phyloP scores from a whole-genome alignment of 257 asterid genomes.

The Thymus quinquecostatus region DNA sequence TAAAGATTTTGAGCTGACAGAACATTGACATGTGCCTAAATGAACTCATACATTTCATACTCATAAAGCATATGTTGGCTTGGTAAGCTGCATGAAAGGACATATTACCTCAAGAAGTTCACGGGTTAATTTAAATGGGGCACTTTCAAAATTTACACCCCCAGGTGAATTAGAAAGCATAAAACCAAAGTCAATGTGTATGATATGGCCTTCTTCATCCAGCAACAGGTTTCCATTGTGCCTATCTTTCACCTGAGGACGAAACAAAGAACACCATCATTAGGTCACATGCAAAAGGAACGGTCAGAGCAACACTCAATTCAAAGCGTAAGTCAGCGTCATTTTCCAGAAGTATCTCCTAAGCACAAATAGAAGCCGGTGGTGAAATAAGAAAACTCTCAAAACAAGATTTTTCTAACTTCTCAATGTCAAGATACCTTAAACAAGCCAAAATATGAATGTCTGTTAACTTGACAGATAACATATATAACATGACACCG shows the following conservation, averaged over 20 bases:
- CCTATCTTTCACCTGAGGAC: conserved; percentile 83
- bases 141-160: conserved; percentile 99
- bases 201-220: conserved; percentile 99
- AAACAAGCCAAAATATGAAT: conserved; percentile 1
- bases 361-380: conserved; percentile 9
- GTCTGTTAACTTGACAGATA: conserved; percentile 14
- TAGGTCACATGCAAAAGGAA: conserved; percentile 25
- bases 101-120: conserved; percentile 92
- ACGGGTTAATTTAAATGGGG: conserved; percentile 96
- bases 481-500: not conserved
- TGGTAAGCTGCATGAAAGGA: conserved; percentile 5
- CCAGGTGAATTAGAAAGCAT: conserved; percentile 99
- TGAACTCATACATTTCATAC: conserved; percentile 5
- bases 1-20: conserved; percentile 8
- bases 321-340: conserved; percentile 5
- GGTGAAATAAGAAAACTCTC: not conserved
- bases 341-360: conserved; percentile 2
- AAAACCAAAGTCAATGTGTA: conserved; percentile 98
- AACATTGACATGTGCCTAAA: conserved; percentile 17
- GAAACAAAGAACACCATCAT: conserved; percentile 1
- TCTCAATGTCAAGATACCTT: not conserved
- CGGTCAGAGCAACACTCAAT: conserved; percentile 10
- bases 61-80: conserved; percentile 19
- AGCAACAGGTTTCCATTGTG: conserved; percentile 96
- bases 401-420: conserved; percentile 7